These are phyloP conservation scores for Prunus kanzakura DNA, from an alignment of 306 rosid genomes.

Conservation along the genomic window DNA sequence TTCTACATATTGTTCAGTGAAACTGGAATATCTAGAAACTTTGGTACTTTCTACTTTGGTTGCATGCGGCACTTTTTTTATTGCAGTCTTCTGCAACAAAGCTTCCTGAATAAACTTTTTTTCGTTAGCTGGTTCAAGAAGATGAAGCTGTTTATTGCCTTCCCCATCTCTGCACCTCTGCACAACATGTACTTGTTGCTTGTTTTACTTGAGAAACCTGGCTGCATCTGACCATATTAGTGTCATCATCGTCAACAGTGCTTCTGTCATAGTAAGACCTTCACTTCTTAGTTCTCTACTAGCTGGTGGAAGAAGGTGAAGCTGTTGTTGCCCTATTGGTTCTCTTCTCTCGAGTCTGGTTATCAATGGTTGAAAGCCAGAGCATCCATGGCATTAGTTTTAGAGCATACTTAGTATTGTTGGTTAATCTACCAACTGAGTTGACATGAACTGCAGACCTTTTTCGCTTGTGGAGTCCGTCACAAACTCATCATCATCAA, in stretches of 20 bases:
- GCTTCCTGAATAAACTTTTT: constrained; percentile 35
- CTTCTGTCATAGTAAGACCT: constrained; percentile 8
- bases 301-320: constrained; percentile 21
- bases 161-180: constrained; percentile 28
- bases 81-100: constrained; percentile 34
- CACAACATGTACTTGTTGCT: constrained; percentile 31
- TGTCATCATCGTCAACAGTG: constrained; percentile 17
- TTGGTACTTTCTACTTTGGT: constrained; percentile 48
- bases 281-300: constrained; percentile 5
- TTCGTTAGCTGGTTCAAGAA: constrained; percentile 43
- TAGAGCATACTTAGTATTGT: background rate
- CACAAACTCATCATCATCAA: background rate
- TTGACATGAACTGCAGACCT: background rate
- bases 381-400: background rate
- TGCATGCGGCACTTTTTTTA: constrained; percentile 33
- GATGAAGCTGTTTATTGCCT: constrained; percentile 35
- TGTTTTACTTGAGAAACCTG: constrained; percentile 14
- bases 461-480: background rate
- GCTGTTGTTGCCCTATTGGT: constrained; percentile 14
- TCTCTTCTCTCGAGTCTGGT: background rate
- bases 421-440: background rate
- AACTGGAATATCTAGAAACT: constrained; percentile 29
- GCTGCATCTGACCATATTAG: constrained; percentile 10
- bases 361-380: background rate
- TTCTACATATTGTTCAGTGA: constrained; percentile 35